Conservation (phyloP, 768 basidiomycete genomes). For the Xanthoconium purpureum region DNA sequence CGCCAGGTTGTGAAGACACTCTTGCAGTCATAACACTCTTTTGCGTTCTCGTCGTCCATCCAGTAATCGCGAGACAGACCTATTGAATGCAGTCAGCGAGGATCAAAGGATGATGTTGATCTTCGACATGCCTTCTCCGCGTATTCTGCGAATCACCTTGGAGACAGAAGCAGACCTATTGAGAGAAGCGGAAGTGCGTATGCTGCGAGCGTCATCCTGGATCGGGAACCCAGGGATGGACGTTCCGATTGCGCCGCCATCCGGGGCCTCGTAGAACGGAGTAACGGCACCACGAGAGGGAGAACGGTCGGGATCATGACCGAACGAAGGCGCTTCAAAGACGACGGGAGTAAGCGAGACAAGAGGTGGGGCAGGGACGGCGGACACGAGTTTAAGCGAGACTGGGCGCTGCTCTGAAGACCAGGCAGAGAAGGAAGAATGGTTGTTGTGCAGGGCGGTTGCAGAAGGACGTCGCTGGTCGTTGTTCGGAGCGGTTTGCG, state of each 20-base stretch:
- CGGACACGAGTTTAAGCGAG: constrained; percentile 49
- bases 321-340: constrained; percentile 72
- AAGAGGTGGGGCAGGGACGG: constrained; percentile 72
- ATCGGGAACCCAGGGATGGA: constrained; percentile 92
- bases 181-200: constrained; percentile 68
- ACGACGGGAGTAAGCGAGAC: constrained; percentile 84
- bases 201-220: constrained; percentile 84
- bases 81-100: constrained; percentile 27
- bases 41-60: constrained; percentile 98
- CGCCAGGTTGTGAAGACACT: constrained; percentile 92
- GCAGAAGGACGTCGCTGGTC: constrained; percentile 65
- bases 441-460: constrained; percentile 39
- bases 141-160: constrained; percentile 84
- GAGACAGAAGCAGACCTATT: constrained; percentile 82
- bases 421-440: constrained; percentile 48
- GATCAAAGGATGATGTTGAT: constrained; percentile 2
- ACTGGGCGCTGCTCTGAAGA: constrained; percentile 54
- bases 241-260: constrained; percentile 61
- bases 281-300: constrained; percentile 50
- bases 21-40: constrained; percentile 95
- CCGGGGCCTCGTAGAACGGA: constrained; percentile 51
- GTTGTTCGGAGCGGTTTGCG: constrained; percentile 28
- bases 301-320: constrained; percentile 59
- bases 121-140: constrained; percentile 71
- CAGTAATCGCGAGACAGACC: constrained; percentile 94